Percentiles rank a stretch among this genome's conserved stretches.
Evolutionary conservation across 176 grass and related monocot species (phyloP).

Genomic region (Aegilops bicornis): DNA sequence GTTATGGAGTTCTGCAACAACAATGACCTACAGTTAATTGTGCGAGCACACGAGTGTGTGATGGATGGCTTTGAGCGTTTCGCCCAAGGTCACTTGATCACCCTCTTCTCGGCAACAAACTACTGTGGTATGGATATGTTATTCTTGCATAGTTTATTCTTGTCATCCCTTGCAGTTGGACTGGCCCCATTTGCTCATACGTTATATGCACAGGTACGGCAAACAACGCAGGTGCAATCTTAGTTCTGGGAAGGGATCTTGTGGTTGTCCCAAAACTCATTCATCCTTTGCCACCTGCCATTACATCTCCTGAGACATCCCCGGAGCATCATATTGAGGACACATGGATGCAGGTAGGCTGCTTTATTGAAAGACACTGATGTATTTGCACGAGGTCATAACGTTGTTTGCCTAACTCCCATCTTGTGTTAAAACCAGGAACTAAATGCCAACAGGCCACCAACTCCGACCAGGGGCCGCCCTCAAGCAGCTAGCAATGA

Average conservation of each 20-base stretch:
- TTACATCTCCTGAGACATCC: constrained; percentile 78
- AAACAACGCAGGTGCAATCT: constrained; percentile 96
- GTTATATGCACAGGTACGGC: constrained; percentile 59
- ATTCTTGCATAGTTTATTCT: background rate
- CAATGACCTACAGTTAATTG: constrained; percentile 94
- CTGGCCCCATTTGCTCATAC: constrained; percentile 1
- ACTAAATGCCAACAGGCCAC: constrained; percentile 88
- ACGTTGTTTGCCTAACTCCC: constrained; percentile 7
- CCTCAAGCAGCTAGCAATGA: constrained; percentile 80
- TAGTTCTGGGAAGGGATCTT: constrained; percentile 96
- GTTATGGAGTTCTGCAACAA: constrained; percentile 99
- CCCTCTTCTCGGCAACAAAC: constrained; percentile 98
- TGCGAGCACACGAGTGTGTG: constrained; percentile 98
- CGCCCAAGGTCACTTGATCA: constrained; percentile 97
- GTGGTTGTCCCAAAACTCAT: constrained; percentile 99
- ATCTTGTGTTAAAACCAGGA: constrained; percentile 50
- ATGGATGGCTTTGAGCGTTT: constrained; percentile 99
- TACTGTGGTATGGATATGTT: constrained; percentile 71
- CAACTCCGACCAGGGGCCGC: constrained; percentile 90
- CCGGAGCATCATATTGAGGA: constrained; percentile 80
- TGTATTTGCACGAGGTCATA: background rate
- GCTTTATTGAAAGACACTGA: background rate
- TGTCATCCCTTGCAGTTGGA: background rate
- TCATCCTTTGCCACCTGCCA: constrained; percentile 93
- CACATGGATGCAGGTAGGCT: constrained; percentile 95